Base-by-base conservation (phyloP, 306 rosid species). In the Corylus heterophylla region DNA sequence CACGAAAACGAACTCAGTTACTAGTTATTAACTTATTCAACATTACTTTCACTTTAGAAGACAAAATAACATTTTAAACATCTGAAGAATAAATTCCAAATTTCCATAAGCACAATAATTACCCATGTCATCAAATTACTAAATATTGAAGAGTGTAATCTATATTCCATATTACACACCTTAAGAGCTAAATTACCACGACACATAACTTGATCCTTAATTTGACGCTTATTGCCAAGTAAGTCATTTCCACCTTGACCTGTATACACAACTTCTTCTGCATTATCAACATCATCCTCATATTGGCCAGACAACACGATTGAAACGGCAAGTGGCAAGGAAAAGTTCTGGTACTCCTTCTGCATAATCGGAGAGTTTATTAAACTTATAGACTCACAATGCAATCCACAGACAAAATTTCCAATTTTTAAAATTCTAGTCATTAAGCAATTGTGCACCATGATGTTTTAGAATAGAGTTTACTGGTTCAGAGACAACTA, bases 161-260 rank as follows among this genome's bases (percentile, higher is more conserved):
- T n/a, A 37, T 64, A 64, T 64, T 49, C 31, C 12, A 42, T 52
- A 71, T 5, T 76, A 78, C 80, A 20, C 48, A 80, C 85, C 88
- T 78, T 85, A 64, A 85, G 84, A 56, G 84, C 84, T 80, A 82
- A 76, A 72, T 85, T 85, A 59, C 86, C 86, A 71, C 74, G 44
- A 31, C 4, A 29, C 82, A 85, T 56, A 12, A 29, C 84, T 74
- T 82, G 89, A 77, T 85, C 80, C 37, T 73, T 35, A 55, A 85
- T 79, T 79, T 79, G 89, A 55, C 79, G 63, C 71, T 82, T 85
- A 72, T 85, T 73, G 59, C 89, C 89, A 73, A 82, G 82, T 29
- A 85, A 82, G 64, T 79, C 78, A 50, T 85, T 58, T 56, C 86
- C 89, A 55, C 89, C 86, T 79, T 82, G 82, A 80, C 84, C 86